Percentiles rank a stretch among this genome's conserved stretches.
phyloP scores from a whole-genome alignment of 768 basidiomycete species.

The Lactarius quietus region DNA sequence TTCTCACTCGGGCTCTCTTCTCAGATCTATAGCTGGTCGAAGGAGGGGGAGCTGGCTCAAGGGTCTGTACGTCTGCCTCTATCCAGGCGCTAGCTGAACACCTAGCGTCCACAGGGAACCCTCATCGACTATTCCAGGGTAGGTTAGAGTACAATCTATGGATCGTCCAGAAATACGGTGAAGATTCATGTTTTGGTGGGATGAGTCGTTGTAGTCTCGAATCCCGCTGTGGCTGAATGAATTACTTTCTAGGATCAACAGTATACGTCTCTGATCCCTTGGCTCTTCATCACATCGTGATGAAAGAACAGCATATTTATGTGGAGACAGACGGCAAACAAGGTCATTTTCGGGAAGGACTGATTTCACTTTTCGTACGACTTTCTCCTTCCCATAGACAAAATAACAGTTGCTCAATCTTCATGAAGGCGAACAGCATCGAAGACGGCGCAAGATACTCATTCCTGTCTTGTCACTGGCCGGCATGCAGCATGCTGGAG shows the following conservation, averaged over 20 bases:
- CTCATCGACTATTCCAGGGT: conserved; percentile 34
- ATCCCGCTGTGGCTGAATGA: conserved; percentile 18
- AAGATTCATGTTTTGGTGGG: conserved; percentile 36
- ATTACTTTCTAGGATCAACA: conserved; percentile 10
- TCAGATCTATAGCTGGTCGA: conserved; percentile 33
- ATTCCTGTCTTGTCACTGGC: conserved; percentile 31
- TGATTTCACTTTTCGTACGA: conserved; percentile 36
- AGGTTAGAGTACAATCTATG: conserved; percentile 34
- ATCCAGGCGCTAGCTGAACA: too few species aligned
- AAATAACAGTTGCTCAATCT: neutral
- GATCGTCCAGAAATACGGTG: conserved; percentile 34
- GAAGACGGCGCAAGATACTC: conserved; percentile 31
- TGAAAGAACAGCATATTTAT: conserved; percentile 24
- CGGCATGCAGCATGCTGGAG: conserved; percentile 27
- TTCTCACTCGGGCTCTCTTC: conserved; percentile 21
- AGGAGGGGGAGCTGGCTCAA: conserved; percentile 37
- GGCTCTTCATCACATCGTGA: conserved; percentile 20
- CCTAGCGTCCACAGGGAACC: conserved; percentile 32
- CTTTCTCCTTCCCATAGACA: neutral
- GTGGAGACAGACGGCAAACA: conserved; percentile 13
- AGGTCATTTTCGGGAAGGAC: conserved; percentile 38
- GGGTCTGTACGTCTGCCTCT: conserved; percentile 23
- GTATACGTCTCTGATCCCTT: conserved; percentile 9
- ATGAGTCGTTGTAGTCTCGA: conserved; percentile 30
- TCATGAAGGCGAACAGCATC: conserved; percentile 30